These are phyloP conservation scores for Dendrobium nobile DNA, from an alignment of 106 monocot genomes.

Conservation along the genomic window DNA sequence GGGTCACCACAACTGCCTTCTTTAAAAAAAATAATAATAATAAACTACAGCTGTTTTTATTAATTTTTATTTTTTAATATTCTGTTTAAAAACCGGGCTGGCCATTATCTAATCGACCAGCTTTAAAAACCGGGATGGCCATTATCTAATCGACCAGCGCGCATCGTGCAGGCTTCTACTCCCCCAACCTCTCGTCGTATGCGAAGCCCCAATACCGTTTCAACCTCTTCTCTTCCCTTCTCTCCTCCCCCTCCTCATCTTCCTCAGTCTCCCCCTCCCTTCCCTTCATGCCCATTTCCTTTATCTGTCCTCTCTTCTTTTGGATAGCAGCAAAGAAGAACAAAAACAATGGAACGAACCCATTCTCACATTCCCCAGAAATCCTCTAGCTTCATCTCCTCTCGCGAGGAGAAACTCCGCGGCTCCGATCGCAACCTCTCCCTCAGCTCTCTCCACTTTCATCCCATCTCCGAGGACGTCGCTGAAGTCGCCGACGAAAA, in stretches of 20 bases:
- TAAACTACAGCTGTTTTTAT: too few species aligned
- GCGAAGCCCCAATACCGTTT: neutral
- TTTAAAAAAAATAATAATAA: too few species aligned
- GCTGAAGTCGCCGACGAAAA: neutral
- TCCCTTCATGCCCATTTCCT: too few species aligned
- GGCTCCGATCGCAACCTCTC: slow-evolving; percentile 16
- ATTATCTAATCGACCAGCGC: neutral
- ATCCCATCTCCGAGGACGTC: neutral
- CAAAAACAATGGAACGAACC: slow-evolving; percentile 21
- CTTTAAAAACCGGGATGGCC: neutral
- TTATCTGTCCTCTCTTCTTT: neutral
- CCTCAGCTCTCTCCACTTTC: slow-evolving; percentile 11
- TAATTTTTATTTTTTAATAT: too few species aligned
- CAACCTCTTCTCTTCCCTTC: slow-evolving; percentile 1
- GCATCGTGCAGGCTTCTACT: slow-evolving; percentile 2
- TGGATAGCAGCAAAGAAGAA: neutral
- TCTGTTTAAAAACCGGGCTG: neutral
- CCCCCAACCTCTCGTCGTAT: neutral
- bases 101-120: neutral
- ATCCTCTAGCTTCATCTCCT: slow-evolving; percentile 28
- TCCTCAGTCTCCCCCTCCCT: neutral
- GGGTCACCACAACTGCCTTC: too few species aligned
- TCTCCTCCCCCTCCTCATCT: neutral
- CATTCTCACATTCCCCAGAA: slow-evolving; percentile 20
- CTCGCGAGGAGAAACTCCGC: slow-evolving; percentile 17